Evolutionary conservation across 2,329 filamentous ascomycete species (phyloP).

Genomic region (Cercospora sojina): DNA sequence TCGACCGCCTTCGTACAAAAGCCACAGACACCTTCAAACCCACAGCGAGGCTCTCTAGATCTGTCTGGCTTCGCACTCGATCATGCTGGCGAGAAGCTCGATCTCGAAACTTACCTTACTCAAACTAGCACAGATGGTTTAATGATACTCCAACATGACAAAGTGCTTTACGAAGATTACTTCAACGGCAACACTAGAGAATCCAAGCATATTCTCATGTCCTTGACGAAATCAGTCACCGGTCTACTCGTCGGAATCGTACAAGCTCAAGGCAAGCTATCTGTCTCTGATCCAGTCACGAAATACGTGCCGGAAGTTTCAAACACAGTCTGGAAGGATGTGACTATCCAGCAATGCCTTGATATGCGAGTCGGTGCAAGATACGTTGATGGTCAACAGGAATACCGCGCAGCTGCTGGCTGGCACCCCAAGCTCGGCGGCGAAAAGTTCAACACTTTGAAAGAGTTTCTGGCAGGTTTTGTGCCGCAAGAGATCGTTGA

Average conservation of each 20-base stretch:
- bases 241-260: constrained; percentile 28
- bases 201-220: constrained; percentile 31
- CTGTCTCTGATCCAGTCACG: constrained; percentile 21
- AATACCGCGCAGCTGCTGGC: constrained; percentile 27
- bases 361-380: constrained; percentile 29
- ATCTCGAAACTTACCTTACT: constrained; percentile 18
- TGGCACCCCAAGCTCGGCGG: constrained; percentile 21
- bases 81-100: constrained; percentile 13
- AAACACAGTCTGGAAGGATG: constrained; percentile 19
- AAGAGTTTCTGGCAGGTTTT: constrained; percentile 25
- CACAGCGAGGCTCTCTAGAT: neutral
- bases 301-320: constrained; percentile 26
- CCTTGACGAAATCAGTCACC: constrained; percentile 30
- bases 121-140: constrained; percentile 27
- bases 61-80: constrained; percentile 23
- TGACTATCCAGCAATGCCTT: constrained; percentile 27
- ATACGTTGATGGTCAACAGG: constrained; percentile 23
- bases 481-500: constrained; percentile 13
- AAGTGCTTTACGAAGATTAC: constrained; percentile 27
- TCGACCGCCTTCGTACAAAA: constrained; percentile 21
- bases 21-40: neutral
- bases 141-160: constrained; percentile 28
- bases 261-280: constrained; percentile 22
- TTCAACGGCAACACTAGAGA: constrained; percentile 21
- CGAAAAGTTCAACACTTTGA: constrained; percentile 20